Evolutionary conservation across 441 rosid genomes (phyloP).

Genomic region (Corymbia calophylla): DNA sequence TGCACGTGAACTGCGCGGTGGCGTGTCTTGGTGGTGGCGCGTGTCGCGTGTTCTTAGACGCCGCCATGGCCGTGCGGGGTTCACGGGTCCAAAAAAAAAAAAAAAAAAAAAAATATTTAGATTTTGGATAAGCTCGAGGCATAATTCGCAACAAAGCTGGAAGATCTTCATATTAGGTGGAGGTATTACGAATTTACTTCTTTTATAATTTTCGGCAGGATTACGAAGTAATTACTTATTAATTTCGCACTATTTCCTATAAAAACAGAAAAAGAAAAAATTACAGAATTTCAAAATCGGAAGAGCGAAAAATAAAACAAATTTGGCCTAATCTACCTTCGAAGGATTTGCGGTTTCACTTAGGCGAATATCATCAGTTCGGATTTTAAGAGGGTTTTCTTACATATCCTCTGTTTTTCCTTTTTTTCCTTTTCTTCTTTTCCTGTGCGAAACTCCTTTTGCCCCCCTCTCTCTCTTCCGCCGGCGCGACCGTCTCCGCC

Average conservation of each 20-base stretch:
- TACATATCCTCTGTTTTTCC: not conserved
- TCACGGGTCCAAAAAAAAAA: no score
- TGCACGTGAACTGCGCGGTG: no score
- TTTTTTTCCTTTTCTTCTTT: not conserved
- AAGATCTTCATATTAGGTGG: not conserved
- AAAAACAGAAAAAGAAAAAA: not conserved
- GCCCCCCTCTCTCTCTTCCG: not conserved
- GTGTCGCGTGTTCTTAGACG: no score
- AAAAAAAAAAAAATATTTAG: no score
- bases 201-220: accelerated
- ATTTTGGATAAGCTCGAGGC: not conserved
- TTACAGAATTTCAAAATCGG: not conserved
- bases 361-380: not conserved
- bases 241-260: not conserved
- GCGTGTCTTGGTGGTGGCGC: no score
- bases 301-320: not conserved
- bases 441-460: not conserved
- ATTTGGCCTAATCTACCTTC: not conserved
- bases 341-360: not conserved
- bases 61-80: no score
- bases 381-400: not conserved
- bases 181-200: not conserved
- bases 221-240: not conserved
- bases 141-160: not conserved
- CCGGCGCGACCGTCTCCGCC: not conserved